A percentile compares a stretch with the other conserved stretches of the same genome.
These are phyloP conservation scores for Biscogniauxia mediterranea DNA, from an alignment of 2,329 filamentous ascomycete genomes.

Conservation along the genomic window DNA sequence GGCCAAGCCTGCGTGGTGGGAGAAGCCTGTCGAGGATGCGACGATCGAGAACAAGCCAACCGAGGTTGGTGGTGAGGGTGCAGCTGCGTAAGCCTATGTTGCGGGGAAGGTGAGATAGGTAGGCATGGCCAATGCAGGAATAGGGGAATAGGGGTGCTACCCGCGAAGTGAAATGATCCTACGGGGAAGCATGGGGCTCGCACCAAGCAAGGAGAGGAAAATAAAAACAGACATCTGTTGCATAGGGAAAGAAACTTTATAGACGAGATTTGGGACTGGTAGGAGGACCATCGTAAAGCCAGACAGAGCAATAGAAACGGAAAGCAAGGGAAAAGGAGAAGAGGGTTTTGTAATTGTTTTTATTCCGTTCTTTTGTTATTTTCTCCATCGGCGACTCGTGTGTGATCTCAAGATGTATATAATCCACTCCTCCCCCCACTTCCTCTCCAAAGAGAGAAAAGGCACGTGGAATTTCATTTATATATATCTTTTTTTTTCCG, in stretches of 20 bases:
- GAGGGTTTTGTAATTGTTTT: too few relatives aligned
- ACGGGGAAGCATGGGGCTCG: too few relatives aligned
- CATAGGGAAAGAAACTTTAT: neutral
- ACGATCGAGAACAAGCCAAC: conserved; percentile 30
- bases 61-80: conserved; percentile 32
- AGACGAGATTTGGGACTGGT: neutral
- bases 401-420: too few relatives aligned
- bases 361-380: too few relatives aligned
- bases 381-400: too few relatives aligned
- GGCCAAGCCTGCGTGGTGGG: conserved; percentile 64
- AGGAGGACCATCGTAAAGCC: neutral
- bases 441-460: too few relatives aligned
- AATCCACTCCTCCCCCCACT: too few relatives aligned
- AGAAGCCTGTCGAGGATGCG: conserved; percentile 43
- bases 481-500: too few relatives aligned
- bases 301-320: neutral
- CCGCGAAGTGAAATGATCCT: neutral
- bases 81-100: conserved; percentile 31
- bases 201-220: neutral
- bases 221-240: neutral
- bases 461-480: too few relatives aligned
- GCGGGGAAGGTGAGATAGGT: conserved; percentile 10
- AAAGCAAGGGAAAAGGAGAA: neutral
- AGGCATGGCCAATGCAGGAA: conserved; percentile 5
- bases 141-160: neutral